These are phyloP conservation scores for Rubus parviflorus DNA, from an alignment of 306 rosid species.

Conservation along the genomic window DNA sequence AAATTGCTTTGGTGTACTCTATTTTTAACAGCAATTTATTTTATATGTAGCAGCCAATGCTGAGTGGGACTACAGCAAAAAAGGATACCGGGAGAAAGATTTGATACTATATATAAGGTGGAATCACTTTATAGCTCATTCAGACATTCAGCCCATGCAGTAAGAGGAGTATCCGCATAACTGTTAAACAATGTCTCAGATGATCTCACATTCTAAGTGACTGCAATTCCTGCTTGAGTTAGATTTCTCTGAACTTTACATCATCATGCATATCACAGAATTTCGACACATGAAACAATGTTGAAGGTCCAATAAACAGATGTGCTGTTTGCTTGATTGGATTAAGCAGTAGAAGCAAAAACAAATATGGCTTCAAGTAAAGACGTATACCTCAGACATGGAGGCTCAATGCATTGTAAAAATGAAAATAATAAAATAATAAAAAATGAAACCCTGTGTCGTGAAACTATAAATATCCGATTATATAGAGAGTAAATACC, in stretches of 20 bases:
- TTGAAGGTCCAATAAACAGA: background rate
- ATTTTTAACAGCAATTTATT: background rate
- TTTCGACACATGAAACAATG: background rate
- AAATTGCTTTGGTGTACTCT: background rate
- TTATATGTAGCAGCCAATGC: background rate
- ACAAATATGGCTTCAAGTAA: background rate
- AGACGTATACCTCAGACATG: background rate
- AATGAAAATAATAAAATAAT: background rate
- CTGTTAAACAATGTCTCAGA: background rate
- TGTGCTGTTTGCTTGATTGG: background rate
- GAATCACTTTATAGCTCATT: background rate
- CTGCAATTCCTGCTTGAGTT: background rate
- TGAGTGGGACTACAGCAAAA: background rate
- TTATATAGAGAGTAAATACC: background rate
- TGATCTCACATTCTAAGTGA: constrained; percentile 1
- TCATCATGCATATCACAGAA: background rate
- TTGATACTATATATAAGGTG: background rate
- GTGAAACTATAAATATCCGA: background rate
- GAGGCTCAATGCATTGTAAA: background rate
- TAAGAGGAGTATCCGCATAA: background rate
- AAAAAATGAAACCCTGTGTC: background rate
- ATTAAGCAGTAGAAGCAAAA: background rate
- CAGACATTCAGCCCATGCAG: background rate
- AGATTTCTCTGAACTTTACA: background rate
- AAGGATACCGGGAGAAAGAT: background rate